Conservation (phyloP, 306 rosid genomes). For the Inga oerstediana region DNA sequence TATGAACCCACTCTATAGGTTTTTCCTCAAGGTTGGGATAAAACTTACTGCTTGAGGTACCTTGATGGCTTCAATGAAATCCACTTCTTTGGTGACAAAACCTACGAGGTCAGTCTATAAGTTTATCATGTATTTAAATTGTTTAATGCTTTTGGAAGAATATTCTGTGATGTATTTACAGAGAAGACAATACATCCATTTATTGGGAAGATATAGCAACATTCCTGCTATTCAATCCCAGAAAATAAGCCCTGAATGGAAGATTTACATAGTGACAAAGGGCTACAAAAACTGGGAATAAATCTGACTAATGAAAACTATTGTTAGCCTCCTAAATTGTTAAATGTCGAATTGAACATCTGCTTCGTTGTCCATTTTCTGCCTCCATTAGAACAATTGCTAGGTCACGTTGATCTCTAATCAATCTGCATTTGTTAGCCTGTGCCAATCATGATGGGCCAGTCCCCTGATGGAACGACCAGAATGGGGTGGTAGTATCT, state of each 20-base stretch:
- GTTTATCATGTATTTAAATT: not conserved
- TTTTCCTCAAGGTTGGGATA: constrained; percentile 99
- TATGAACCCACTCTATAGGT: constrained; percentile 55
- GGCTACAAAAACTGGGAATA: no score
- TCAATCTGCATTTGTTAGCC: not conserved
- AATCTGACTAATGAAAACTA: no score
- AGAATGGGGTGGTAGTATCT: not conserved
- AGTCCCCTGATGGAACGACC: not conserved
- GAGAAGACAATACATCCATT: no score
- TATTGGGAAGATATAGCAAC: no score
- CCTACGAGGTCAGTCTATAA: constrained; percentile 70
- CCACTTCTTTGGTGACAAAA: constrained; percentile 99
- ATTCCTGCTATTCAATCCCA: no score
- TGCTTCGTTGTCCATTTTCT: not conserved
- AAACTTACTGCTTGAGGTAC: constrained; percentile 92
- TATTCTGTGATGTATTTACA: no score
- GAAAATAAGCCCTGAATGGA: no score
- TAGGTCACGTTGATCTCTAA: not conserved
- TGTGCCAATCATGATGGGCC: not conserved
- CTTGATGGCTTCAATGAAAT: constrained; percentile 80
- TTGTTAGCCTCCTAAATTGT: not conserved
- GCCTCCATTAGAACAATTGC: not conserved
- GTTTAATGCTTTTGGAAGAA: no score
- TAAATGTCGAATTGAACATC: not conserved
- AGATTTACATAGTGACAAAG: no score